These are phyloP conservation scores for Solanum virginianum DNA, from an alignment of 257 asterid species.

Conservation along the genomic window DNA sequence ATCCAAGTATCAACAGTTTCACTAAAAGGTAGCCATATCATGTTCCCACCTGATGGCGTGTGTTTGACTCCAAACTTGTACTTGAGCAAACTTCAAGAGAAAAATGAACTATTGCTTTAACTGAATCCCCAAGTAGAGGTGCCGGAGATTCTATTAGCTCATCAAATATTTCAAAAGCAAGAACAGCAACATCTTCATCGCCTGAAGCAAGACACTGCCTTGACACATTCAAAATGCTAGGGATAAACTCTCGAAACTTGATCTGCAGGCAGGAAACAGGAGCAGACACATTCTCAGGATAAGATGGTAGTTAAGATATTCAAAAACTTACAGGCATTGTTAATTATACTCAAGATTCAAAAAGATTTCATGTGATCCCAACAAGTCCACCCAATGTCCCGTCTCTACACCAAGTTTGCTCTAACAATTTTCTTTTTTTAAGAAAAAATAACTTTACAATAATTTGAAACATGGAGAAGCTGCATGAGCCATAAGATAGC, in stretches of 20 bases:
- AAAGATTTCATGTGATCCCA: not conserved
- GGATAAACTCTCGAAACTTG: conserved; percentile 89
- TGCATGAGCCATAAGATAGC: not conserved
- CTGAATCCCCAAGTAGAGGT: conserved; percentile 97
- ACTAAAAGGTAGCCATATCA: not conserved
- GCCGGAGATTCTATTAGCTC: conserved; percentile 99
- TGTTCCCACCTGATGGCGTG: conserved; percentile 80
- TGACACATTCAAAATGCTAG: conserved; percentile 88
- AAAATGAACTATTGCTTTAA: conserved; percentile 85
- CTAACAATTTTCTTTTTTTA: not conserved
- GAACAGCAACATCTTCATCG: conserved; percentile 87
- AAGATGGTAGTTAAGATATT: not conserved
- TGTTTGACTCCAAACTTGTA: conserved; percentile 63
- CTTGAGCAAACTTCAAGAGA: conserved; percentile 95
- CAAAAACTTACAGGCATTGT: not conserved
- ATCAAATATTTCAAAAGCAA: conserved; percentile 98
- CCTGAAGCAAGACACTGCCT: conserved; percentile 98
- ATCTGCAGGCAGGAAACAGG: conserved; percentile 32
- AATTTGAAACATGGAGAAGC: not conserved
- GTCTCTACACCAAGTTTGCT: not conserved
- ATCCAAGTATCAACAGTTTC: not conserved
- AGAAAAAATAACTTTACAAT: not conserved
- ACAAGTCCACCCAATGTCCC: not conserved
- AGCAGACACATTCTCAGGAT: not conserved
- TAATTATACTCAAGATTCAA: not conserved